phyloP scores from a whole-genome alignment of 2,329 filamentous ascomycete species.

The Elsinoe australis region DNA sequence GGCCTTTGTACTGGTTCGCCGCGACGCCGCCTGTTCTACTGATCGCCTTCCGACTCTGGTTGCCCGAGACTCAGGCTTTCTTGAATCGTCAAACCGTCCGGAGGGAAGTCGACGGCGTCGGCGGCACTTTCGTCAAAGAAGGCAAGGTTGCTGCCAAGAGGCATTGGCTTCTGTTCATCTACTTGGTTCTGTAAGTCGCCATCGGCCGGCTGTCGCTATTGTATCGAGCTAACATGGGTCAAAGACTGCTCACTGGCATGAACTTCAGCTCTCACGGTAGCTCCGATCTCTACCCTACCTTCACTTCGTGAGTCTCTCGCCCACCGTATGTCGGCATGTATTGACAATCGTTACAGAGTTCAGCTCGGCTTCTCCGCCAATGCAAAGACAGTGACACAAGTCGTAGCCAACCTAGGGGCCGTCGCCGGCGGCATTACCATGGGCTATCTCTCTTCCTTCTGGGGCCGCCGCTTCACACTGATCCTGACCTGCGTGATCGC shows the following conservation, averaged over 20 bases:
- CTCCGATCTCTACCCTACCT: constrained; percentile 44
- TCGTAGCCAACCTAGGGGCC: constrained; percentile 45
- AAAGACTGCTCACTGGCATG: constrained; percentile 70
- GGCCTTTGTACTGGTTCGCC: constrained; percentile 84
- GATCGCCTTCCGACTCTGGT: constrained; percentile 66
- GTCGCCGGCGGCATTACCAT: constrained; percentile 41
- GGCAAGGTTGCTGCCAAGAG: constrained; percentile 69
- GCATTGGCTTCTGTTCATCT: constrained; percentile 73
- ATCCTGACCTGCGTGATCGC: constrained; percentile 51
- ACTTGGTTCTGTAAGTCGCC: constrained; percentile 58
- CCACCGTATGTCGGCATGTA: no score
- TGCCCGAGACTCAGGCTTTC: constrained; percentile 73
- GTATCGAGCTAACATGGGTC: not conserved
- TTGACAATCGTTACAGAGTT: no score
- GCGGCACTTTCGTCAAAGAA: constrained; percentile 63
- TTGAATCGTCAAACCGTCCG: constrained; percentile 58
- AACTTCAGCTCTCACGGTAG: constrained; percentile 62
- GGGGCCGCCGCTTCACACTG: constrained; percentile 43
- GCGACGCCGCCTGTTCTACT: constrained; percentile 72
- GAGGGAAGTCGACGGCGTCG: constrained; percentile 51
- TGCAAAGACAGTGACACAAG: constrained; percentile 42
- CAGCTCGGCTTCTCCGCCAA: constrained; percentile 48
- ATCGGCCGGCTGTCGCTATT: not conserved
- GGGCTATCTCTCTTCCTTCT: constrained; percentile 40
- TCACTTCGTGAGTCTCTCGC: no score